phyloP scores from a whole-genome alignment of 2,329 filamentous ascomycete species.

The Kalaharituber pfeilii region DNA sequence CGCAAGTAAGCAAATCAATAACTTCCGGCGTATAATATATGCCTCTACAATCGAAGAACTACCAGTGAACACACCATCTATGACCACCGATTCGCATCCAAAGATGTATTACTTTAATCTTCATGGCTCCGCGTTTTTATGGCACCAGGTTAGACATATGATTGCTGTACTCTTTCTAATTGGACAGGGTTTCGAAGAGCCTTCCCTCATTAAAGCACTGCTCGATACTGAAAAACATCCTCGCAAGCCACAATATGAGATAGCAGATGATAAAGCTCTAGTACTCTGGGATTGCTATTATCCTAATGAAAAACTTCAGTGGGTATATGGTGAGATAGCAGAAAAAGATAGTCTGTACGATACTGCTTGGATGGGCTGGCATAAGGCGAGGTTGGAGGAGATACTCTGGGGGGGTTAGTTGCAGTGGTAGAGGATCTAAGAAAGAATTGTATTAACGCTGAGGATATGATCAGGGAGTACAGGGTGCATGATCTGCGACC shows the following conservation, averaged over 20 bases:
- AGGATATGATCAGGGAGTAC: neutral
- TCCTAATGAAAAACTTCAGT: slow-evolving; percentile 45
- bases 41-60: slow-evolving; percentile 63
- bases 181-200: slow-evolving; percentile 68
- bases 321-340: slow-evolving; percentile 45
- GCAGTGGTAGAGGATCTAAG: slow-evolving; percentile 8
- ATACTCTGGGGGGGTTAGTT: slow-evolving; percentile 52
- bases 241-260: slow-evolving; percentile 66
- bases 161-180: slow-evolving; percentile 83
- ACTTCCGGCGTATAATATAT: slow-evolving; percentile 63
- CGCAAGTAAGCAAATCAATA: slow-evolving; percentile 69
- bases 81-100: slow-evolving; percentile 33
- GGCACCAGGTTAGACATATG: slow-evolving; percentile 96
- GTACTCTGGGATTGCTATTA: slow-evolving; percentile 96
- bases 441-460: neutral
- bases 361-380: slow-evolving; percentile 68
- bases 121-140: slow-evolving; percentile 80
- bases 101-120: slow-evolving; percentile 80
- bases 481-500: too few relatives aligned
- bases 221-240: slow-evolving; percentile 57
- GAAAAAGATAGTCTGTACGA: slow-evolving; percentile 46
- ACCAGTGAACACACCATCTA: slow-evolving; percentile 24
- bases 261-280: slow-evolving; percentile 76
- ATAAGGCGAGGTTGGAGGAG: slow-evolving; percentile 76
- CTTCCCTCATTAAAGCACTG: slow-evolving; percentile 53